Conservation (phyloP, 306 rosid genomes). For the Quercus glauca region DNA sequence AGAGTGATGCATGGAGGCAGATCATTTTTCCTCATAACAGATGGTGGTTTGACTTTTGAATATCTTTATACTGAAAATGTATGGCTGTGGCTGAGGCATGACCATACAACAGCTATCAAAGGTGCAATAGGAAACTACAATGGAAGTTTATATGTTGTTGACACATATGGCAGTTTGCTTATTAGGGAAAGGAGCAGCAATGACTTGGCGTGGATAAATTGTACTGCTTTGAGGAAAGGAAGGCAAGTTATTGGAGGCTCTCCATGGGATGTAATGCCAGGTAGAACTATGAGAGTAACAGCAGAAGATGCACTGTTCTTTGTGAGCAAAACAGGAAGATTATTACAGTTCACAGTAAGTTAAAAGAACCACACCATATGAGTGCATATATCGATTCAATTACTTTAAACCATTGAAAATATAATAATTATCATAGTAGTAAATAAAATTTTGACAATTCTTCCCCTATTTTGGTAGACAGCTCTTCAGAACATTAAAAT, state of each 20-base stretch:
- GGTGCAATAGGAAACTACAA: constrained; percentile 86
- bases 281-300: constrained; percentile 49
- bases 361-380: background rate
- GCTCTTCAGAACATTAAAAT: background rate
- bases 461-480: background rate
- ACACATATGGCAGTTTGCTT: constrained; percentile 64
- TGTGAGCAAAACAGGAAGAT: constrained; percentile 72
- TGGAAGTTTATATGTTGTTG: constrained; percentile 77
- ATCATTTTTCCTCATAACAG: constrained; percentile 71
- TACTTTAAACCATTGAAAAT: constrained; percentile 8
- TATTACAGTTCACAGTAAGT: constrained; percentile 78
- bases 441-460: background rate
- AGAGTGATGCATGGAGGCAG: constrained; percentile 73
- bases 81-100: constrained; percentile 93
- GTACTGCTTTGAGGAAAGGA: constrained; percentile 67
- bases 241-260: constrained; percentile 62
- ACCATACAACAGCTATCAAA: constrained; percentile 57
- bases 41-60: constrained; percentile 69
- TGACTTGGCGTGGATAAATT: constrained; percentile 74
- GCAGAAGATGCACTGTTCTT: constrained; percentile 81
- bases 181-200: constrained; percentile 70
- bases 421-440: background rate
- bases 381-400: background rate
- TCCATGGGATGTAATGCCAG: constrained; percentile 83
- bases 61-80: constrained; percentile 63